A percentile compares a stretch with the other conserved stretches of the same genome.
Conservation (phyloP, 441 rosid genomes). For the Adansonia grandidieri region DNA sequence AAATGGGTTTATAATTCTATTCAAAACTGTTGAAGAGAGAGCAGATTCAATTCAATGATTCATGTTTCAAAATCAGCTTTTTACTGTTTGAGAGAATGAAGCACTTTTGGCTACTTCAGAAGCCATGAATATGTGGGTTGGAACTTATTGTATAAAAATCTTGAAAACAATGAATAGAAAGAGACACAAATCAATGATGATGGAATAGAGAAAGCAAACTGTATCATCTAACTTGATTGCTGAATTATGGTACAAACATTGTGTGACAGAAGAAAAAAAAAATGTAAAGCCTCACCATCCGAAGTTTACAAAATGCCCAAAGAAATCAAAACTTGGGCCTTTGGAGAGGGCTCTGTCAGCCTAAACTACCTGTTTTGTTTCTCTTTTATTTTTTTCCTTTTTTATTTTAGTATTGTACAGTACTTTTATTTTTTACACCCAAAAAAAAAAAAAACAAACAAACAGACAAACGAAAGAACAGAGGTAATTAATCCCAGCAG, state of each 20-base stretch:
- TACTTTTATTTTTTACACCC: conserved; percentile 13
- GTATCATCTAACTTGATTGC: conserved; percentile 15
- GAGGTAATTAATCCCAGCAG: background rate
- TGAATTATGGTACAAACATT: conserved; percentile 21
- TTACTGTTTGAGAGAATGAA: background rate
- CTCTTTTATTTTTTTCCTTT: conserved; percentile 25
- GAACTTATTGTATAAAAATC: background rate
- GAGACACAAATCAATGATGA: no score
- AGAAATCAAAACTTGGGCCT: conserved; percentile 56
- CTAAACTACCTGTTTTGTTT: conserved; percentile 33
- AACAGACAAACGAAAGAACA: background rate
- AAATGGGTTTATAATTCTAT: background rate
- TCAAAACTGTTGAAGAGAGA: no score
- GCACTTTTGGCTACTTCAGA: background rate
- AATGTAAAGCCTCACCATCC: conserved; percentile 66
- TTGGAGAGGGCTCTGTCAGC: conserved; percentile 61
- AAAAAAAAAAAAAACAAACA: background rate
- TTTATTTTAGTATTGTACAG: conserved; percentile 28
- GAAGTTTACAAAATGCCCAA: conserved; percentile 59
- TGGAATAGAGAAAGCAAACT: conserved; percentile 17
- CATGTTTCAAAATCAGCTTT: background rate
- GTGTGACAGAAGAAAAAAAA: background rate
- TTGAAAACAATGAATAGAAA: background rate
- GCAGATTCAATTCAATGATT: background rate
- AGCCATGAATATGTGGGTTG: background rate